A percentile compares a stretch with the other conserved stretches of the same genome.
phyloP scores from a whole-genome alignment of 129 eudicot genomes.

The Daucus carota region DNA sequence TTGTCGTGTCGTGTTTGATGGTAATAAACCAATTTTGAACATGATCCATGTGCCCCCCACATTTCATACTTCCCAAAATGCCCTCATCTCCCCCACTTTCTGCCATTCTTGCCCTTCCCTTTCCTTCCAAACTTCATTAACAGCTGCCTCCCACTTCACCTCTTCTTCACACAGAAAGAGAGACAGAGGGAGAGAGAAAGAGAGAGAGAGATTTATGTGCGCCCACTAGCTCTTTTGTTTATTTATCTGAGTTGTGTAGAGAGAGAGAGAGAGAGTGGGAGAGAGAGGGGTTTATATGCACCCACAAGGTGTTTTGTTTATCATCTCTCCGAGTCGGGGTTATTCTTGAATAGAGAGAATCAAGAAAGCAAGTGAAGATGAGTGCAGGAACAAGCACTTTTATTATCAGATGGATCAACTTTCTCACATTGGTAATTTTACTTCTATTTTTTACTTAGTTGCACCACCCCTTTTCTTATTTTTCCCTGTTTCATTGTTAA shows the following conservation, averaged over 20 bases:
- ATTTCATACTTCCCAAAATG: constrained; percentile 13
- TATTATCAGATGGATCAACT: constrained; percentile 81
- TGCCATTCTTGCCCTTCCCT: constrained; percentile 25
- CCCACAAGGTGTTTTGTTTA: no score
- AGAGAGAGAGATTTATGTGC: background rate
- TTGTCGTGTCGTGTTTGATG: constrained; percentile 26
- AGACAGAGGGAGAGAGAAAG: background rate
- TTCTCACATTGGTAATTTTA: constrained; percentile 51
- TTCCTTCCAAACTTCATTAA: constrained; percentile 4
- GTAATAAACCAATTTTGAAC: constrained; percentile 11
- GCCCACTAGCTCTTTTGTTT: background rate
- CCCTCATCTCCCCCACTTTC: constrained; percentile 17
- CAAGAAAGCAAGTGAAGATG: constrained; percentile 23
- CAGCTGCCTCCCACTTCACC: constrained; percentile 1
- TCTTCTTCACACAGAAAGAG: background rate
- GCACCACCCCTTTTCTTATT: background rate
- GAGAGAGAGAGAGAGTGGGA: background rate
- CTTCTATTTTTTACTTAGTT: constrained; percentile 15
- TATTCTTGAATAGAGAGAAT: background rate
- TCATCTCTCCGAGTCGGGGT: constrained; percentile 1
- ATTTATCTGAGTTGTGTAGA: background rate
- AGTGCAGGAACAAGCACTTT: constrained; percentile 70
- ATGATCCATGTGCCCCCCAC: constrained; percentile 20
- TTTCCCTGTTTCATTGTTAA: constrained; percentile 5
- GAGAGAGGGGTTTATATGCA: no score